Percentiles rank a stretch among this genome's conserved stretches.
These are phyloP conservation scores for Russula emetica DNA, from an alignment of 768 basidiomycete species.

Conservation along the genomic window DNA sequence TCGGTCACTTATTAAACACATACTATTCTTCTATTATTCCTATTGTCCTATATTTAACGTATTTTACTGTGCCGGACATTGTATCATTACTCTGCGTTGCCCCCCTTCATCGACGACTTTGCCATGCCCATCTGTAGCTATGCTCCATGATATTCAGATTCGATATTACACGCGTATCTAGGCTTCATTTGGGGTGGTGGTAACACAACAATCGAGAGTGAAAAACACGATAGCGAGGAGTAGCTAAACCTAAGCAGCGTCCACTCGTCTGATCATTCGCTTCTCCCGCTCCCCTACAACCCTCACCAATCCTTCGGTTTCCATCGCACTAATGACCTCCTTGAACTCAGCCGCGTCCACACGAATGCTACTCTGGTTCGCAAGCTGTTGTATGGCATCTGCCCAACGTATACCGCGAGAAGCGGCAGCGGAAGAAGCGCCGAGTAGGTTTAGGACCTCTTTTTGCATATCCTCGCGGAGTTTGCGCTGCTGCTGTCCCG, in stretches of 20 bases:
- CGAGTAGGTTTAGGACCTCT: constrained; percentile 67
- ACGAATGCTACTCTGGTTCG: constrained; percentile 78
- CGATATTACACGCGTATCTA: neutral
- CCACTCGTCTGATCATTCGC: constrained; percentile 71
- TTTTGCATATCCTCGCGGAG: constrained; percentile 85
- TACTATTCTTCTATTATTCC: constrained; percentile 8
- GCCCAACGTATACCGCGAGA: constrained; percentile 71
- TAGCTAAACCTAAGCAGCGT: constrained; percentile 34
- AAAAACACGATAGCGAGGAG: too few relatives aligned
- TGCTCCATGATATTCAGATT: constrained; percentile 17
- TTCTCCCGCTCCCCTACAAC: constrained; percentile 84
- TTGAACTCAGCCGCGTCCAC: constrained; percentile 78
- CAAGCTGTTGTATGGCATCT: constrained; percentile 73
- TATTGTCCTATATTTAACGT: constrained; percentile 22
- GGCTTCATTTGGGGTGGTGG: neutral
- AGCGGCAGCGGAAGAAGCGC: constrained; percentile 40
- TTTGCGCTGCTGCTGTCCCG: constrained; percentile 79
- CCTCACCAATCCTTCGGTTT: constrained; percentile 83
- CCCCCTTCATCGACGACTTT: constrained; percentile 9
- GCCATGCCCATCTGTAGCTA: constrained; percentile 20
- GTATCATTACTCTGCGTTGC: constrained; percentile 8
- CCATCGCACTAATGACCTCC: constrained; percentile 70
- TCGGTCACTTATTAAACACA: constrained; percentile 13
- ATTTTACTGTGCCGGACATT: constrained; percentile 21
- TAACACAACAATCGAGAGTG: neutral